Evolutionary conservation across 2,329 filamentous ascomycete genomes (phyloP), one percentile per base, ranked within the genome.

Genomic region (Paecilomyces sp.): DNA sequence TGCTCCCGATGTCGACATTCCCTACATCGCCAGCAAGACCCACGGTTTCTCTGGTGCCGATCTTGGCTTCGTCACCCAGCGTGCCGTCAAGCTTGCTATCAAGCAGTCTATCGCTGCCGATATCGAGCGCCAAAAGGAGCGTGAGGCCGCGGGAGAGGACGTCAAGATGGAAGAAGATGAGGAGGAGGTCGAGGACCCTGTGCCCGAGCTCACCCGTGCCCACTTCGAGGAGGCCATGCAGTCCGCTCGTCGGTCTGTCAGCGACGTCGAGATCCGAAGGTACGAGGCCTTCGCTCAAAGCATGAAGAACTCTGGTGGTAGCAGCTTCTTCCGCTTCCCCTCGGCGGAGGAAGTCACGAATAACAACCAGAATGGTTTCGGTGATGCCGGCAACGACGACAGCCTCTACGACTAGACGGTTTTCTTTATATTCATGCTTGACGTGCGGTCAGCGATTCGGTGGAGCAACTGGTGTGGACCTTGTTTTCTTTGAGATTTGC

Each of bases 151-250:
- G 67, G 91, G 90, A 62, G 89, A 91, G 70, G 75, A 77, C 55
- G 81, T 87, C 64, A 88, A 90, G 69, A 93, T 95, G 86, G 89
- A 91, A 66, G 85, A 91, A 33, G 31, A 28, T 28, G 25, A 33
- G 54, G 71, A 75, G 36, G 83, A 85, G 54, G 85, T 77, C 54
- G 93, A 97, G 75, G 94, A 99, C 71, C 92, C 93, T 54, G 94
- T 99, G 47, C 94, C 94, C 13, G 90, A 97, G 79, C 87, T 99
- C 61, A 97, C 94, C 69, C 94, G 91, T 80, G 89, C 88, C 60
- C 94, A 99, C 80, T 99, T 99, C 74, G 93, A 97, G 82, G 94
- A 99, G 83, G 94, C 94, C 53, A 99, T 99, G 94, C 87, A 90
- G 77, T 88, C 89, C 77, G 94, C 94, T 64, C 89, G 94, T 77